Evolutionary conservation across 2,329 filamentous ascomycete species (phyloP).

Genomic region (Talaromyces pinophilus): DNA sequence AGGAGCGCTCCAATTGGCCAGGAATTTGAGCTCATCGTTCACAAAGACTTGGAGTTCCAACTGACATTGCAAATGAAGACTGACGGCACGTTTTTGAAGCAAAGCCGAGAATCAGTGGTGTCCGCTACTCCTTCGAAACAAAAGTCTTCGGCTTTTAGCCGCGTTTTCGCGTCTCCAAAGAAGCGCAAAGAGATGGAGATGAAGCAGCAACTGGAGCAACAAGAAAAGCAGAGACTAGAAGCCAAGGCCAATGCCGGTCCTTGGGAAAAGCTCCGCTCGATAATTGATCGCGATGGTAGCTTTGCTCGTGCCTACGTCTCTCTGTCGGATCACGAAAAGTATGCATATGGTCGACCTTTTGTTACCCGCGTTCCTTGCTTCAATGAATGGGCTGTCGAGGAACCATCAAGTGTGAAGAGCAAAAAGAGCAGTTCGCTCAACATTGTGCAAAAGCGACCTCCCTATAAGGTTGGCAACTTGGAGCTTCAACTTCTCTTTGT

Average conservation of each 20-base stretch:
- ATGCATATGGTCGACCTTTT: constrained; percentile 84
- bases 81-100: constrained; percentile 68
- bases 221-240: constrained; percentile 68
- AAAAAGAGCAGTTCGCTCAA: constrained; percentile 71
- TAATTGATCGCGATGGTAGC: constrained; percentile 87
- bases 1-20: constrained; percentile 93
- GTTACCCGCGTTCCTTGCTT: constrained; percentile 90
- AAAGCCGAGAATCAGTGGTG: constrained; percentile 41
- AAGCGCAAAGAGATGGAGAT: constrained; percentile 94
- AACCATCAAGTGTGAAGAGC: constrained; percentile 88
- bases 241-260: constrained; percentile 55
- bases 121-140: constrained; percentile 63
- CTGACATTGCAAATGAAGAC: constrained; percentile 95
- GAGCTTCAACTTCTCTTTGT: constrained; percentile 94
- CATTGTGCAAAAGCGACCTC: constrained; percentile 67
- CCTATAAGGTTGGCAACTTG: constrained; percentile 95
- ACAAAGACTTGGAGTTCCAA: constrained; percentile 98
- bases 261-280: constrained; percentile 82
- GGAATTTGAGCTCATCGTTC: constrained; percentile 95
- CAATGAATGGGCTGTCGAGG: constrained; percentile 97
- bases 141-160: constrained; percentile 87
- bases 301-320: constrained; percentile 94
- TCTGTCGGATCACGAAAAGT: constrained; percentile 85
- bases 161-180: constrained; percentile 90
- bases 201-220: constrained; percentile 78